A percentile compares a stretch with the other conserved stretches of the same genome.
phyloP scores from a whole-genome alignment of 164 flowering plant species.

The Macadamia integrifolia region DNA sequence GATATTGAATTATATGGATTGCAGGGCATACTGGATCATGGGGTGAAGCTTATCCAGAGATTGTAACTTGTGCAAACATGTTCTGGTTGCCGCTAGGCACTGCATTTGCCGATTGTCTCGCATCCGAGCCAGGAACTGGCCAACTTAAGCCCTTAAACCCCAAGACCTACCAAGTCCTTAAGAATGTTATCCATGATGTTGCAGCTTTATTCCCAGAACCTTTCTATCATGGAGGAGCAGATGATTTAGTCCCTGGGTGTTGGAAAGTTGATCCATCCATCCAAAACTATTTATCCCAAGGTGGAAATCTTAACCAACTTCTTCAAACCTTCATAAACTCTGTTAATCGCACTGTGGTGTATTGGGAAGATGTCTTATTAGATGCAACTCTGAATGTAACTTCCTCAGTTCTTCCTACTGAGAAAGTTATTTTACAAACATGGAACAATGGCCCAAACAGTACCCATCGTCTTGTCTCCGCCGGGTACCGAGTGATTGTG shows the following conservation, averaged over 20 bases:
- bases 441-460: conserved; percentile 84
- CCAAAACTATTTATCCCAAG: conserved; percentile 38
- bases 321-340: conserved; percentile 62
- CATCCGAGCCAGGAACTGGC: conserved; percentile 91
- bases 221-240: conserved; percentile 79
- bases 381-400: conserved; percentile 41
- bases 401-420: conserved; percentile 41
- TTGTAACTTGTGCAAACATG: conserved; percentile 77
- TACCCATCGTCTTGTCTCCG: conserved; percentile 54
- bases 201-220: conserved; percentile 63
- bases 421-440: conserved; percentile 64
- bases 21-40: conserved; percentile 94
- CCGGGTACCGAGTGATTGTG: conserved; percentile 79
- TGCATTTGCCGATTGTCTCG: conserved; percentile 55
- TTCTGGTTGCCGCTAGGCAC: conserved; percentile 80
- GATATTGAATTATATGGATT: conserved; percentile 2
- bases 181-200: conserved; percentile 50
- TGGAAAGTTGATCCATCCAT: conserved; percentile 73
- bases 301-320: conserved; percentile 64
- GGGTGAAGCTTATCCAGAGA: conserved; percentile 89
- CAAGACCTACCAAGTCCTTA: conserved; percentile 65
- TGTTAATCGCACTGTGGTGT: conserved; percentile 58
- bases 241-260: conserved; percentile 74
- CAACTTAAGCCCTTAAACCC: conserved; percentile 83
- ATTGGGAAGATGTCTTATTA: conserved; percentile 86